Percentiles rank a stretch among this genome's conserved stretches.
These are phyloP conservation scores for Globisporangium nunn DNA, from an alignment of 352 stramenopile genomes.

Conservation along the genomic window DNA sequence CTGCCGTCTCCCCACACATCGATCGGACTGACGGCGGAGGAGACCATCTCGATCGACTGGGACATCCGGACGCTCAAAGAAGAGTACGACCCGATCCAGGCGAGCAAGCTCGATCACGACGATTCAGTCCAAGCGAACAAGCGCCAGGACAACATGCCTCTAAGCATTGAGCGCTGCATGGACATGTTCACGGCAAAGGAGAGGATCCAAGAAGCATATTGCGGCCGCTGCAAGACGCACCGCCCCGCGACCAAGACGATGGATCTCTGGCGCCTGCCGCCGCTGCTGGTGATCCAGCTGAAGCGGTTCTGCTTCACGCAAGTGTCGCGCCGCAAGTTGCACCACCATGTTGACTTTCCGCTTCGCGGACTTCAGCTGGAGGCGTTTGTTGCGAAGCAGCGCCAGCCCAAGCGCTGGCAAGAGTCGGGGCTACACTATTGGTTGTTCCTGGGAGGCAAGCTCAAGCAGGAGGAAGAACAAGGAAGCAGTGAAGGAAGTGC, in stretches of 20 bases:
- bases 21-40: conserved; percentile 52
- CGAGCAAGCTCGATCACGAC: conserved; percentile 72
- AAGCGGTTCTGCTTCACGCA: conserved; percentile 99
- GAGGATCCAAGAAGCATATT: conserved; percentile 74
- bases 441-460: conserved; percentile 69
- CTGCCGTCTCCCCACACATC: conserved; percentile 34
- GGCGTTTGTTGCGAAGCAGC: conserved; percentile 67
- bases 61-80: conserved; percentile 83
- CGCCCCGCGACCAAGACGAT: conserved; percentile 93
- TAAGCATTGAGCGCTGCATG: conserved; percentile 80
- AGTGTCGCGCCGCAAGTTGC: conserved; percentile 89
- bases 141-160: conserved; percentile 62
- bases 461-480: conserved; percentile 18
- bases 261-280: conserved; percentile 95
- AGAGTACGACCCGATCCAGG: conserved; percentile 82
- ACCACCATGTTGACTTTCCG: conserved; percentile 95
- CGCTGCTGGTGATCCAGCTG: conserved; percentile 98
- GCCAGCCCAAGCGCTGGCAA: conserved; percentile 30
- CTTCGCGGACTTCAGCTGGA: conserved; percentile 89
- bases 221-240: conserved; percentile 84
- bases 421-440: conserved; percentile 59
- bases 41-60: conserved; percentile 88
- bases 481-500: not conserved
- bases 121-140: conserved; percentile 58
- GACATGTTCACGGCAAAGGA: conserved; percentile 85